Percentiles rank a stretch among this genome's conserved stretches.
These are phyloP conservation scores for Endoconidiophora laricicola DNA, from an alignment of 2,329 filamentous ascomycete genomes.

Conservation along the genomic window DNA sequence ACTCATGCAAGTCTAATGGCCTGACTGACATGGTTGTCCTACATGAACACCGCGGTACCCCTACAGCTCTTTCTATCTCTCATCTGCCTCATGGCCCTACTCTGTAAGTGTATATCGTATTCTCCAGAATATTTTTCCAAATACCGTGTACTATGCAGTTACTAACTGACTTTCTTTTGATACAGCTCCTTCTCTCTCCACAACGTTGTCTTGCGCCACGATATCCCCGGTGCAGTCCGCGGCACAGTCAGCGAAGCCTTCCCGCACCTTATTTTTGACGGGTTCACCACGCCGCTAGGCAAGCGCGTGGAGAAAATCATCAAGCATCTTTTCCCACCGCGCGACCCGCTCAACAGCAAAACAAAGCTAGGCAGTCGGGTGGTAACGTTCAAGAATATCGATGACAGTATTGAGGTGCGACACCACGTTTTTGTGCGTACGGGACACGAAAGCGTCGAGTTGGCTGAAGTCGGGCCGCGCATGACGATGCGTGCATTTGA, in stretches of 20 bases:
- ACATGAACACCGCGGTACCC: conserved; percentile 84
- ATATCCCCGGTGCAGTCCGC: conserved; percentile 74
- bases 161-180: neutral
- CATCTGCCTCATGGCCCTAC: conserved; percentile 80
- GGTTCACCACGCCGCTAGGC: conserved; percentile 69
- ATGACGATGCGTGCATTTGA: conserved; percentile 98
- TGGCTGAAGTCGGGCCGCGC: conserved; percentile 77
- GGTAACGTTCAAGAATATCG: conserved; percentile 86
- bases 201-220: conserved; percentile 82
- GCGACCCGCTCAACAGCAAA: conserved; percentile 55
- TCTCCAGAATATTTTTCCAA: neutral
- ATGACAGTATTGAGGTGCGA: conserved; percentile 83
- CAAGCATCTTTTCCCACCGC: conserved; percentile 85
- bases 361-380: conserved; percentile 72
- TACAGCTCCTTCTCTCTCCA: conserved; percentile 71
- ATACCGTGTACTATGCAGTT: no score
- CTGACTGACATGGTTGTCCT: conserved; percentile 74
- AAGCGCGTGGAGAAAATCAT: conserved; percentile 73
- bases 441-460: conserved; percentile 72
- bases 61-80: conserved; percentile 73
- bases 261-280: conserved; percentile 89
- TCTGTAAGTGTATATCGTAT: conserved; percentile 14
- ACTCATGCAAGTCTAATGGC: conserved; percentile 62
- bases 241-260: conserved; percentile 88
- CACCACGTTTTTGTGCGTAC: conserved; percentile 77